These are phyloP conservation scores for Pichia sp. DNA, from an alignment of 1,139 yeast species.

Conservation along the genomic window DNA sequence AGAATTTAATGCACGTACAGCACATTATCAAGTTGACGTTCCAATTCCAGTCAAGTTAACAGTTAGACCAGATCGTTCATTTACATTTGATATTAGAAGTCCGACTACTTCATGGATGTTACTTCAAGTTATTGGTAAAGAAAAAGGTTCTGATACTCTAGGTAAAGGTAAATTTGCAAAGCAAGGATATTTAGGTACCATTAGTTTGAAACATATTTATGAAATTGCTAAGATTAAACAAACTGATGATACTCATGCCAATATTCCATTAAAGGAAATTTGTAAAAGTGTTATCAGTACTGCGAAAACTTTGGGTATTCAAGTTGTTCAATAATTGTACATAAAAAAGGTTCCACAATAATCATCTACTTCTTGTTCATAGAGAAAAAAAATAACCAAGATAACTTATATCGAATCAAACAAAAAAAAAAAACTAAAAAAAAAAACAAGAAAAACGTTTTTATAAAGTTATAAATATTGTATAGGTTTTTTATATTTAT, in stretches of 20 bases:
- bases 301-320: slow-evolving; percentile 82
- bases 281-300: slow-evolving; percentile 82
- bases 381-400: too few relatives aligned
- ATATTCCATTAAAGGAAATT: slow-evolving; percentile 64
- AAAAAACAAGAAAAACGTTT: too few relatives aligned
- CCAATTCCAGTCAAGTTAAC: slow-evolving; percentile 85
- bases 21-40: slow-evolving; percentile 73
- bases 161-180: slow-evolving; percentile 33
- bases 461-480: too few relatives aligned
- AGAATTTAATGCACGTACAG: slow-evolving; percentile 96
- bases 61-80: slow-evolving; percentile 88
- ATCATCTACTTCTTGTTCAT: too few relatives aligned
- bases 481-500: too few relatives aligned
- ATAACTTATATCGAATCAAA: too few relatives aligned
- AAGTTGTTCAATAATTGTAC: slow-evolving; percentile 63
- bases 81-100: slow-evolving; percentile 77
- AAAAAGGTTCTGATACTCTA: slow-evolving; percentile 55
- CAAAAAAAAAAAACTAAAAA: too few relatives aligned
- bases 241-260: slow-evolving; percentile 74
- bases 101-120: slow-evolving; percentile 91
- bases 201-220: slow-evolving; percentile 83
- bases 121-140: slow-evolving; percentile 76
- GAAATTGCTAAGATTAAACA: slow-evolving; percentile 94
- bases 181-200: slow-evolving; percentile 52
- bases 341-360: too few relatives aligned